phyloP scores from a whole-genome alignment of 345 rosid species.

The Bruguiera sexangula region DNA sequence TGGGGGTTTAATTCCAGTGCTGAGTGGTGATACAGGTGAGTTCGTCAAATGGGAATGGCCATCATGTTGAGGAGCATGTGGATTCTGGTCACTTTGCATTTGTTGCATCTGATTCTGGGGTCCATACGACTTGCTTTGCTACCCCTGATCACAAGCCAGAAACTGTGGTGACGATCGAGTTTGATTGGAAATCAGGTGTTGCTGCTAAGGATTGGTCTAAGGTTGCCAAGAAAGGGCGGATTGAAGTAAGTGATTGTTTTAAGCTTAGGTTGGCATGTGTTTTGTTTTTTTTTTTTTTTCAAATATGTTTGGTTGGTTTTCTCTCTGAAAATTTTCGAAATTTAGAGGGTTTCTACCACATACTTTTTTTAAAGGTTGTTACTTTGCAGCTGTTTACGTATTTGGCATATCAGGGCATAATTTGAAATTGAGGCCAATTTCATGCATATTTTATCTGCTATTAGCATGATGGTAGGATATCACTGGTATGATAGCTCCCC shows the following conservation, averaged over 20 bases:
- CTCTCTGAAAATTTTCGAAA: too few species aligned
- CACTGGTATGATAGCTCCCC: too few species aligned
- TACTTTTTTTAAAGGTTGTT: background rate
- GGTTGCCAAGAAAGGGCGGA: slow-evolving; percentile 66
- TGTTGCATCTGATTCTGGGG: slow-evolving; percentile 62
- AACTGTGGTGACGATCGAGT: slow-evolving; percentile 42
- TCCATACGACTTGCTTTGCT: slow-evolving; percentile 61
- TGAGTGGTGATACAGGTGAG: slow-evolving; percentile 41
- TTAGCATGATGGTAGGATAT: too few species aligned
- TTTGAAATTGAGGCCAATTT: too few species aligned
- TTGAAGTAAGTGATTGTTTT: slow-evolving; percentile 41
- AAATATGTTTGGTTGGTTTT: background rate
- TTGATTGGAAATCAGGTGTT: slow-evolving; percentile 78
- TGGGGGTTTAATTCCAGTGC: slow-evolving; percentile 3
- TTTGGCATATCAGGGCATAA: background rate
- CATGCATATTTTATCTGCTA: too few species aligned
- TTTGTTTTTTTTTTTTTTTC: too few species aligned
- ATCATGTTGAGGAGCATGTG: slow-evolving; percentile 53
- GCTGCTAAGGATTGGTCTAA: slow-evolving; percentile 73
- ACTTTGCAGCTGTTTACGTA: background rate
- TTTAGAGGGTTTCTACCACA: background rate
- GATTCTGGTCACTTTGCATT: slow-evolving; percentile 70
- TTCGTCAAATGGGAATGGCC: slow-evolving; percentile 51
- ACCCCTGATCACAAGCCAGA: slow-evolving; percentile 37
- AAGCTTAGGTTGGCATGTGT: too few species aligned